Base-by-base conservation (phyloP, 257 asterid species). In the Petunia axillaris region DNA sequence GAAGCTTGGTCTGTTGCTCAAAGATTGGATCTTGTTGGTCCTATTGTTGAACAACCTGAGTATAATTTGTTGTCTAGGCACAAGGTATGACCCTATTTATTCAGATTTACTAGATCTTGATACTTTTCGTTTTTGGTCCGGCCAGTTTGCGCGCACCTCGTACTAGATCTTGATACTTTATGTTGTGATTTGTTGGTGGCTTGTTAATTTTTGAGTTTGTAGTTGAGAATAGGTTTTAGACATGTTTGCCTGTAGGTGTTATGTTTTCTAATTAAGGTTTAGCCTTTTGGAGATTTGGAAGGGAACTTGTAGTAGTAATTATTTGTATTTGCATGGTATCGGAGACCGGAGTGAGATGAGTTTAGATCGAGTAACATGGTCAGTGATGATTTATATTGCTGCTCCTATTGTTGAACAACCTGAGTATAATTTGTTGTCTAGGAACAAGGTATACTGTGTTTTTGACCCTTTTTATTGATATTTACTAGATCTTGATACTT, bases 361-460 rank as follows among this genome's bases (percentile, higher is more conserved):
- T 25, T 25, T 25, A 25, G 25, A 25, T 25, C 25, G 25, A 25
- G 25, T 25, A 25, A 25, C 25, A 25, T 25, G 25, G 25, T 25
- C 25, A 25, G 25, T 25, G 25, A 25, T 25, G 25, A 25, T 25
- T 25, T 25, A 25, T 25, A 25, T 96, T 35, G 91, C 92, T 37
- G 99, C 98, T 1, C 99, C 98, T 10, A 78, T 94, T 75, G 98
- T 92, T 65, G 99, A 96, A 84, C 98, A 96, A 88, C 99, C 99
- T 4, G 99, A 96, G 92, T 96, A 94, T 70, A 96, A 94, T 91
- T 78, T 96, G 71, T 83, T 96, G 11, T 84, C 97, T 68, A 86
- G 99, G 86, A 97, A 91, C 78, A 96, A 93, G 98, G 98, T 93
- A 78, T 25, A 25, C 25, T 25, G 25, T 25, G 25, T 25, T 25